A percentile compares a stretch with the other conserved stretches of the same genome.
These are phyloP conservation scores for Heliosperma pusillum DNA, from an alignment of 148 eudicot species.

Conservation along the genomic window DNA sequence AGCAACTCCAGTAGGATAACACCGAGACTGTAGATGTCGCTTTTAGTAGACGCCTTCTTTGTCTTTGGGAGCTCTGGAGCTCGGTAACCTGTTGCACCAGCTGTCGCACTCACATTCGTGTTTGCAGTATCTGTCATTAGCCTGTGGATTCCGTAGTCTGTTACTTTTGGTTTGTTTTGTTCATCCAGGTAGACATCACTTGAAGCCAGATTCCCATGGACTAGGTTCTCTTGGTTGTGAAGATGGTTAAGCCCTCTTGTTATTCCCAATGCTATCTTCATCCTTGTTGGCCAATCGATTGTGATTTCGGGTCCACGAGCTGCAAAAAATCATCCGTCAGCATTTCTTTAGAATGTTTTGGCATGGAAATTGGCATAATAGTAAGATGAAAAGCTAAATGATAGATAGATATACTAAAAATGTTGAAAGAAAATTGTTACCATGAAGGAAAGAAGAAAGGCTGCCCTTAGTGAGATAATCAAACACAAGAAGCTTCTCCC, in stretches of 20 bases:
- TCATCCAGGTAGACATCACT: slow-evolving; percentile 69
- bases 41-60: slow-evolving; percentile 60
- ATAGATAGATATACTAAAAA: too few relatives aligned
- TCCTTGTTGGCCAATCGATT: slow-evolving; percentile 78
- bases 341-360: too few relatives aligned
- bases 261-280: slow-evolving; percentile 73
- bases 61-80: slow-evolving; percentile 86
- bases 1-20: slow-evolving; percentile 73
- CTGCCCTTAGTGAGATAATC: slow-evolving; percentile 82
- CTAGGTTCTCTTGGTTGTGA: slow-evolving; percentile 53
- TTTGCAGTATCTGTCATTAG: slow-evolving; percentile 75
- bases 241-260: slow-evolving; percentile 67
- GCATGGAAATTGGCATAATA: too few relatives aligned
- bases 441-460: slow-evolving; percentile 83
- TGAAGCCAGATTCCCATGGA: slow-evolving; percentile 77
- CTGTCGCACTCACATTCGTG: slow-evolving; percentile 66
- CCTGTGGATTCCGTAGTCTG: slow-evolving; percentile 72
- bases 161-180: slow-evolving; percentile 50
- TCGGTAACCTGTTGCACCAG: slow-evolving; percentile 67
- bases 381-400: too few relatives aligned
- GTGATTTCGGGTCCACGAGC: slow-evolving; percentile 72
- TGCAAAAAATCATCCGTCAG: slow-evolving; percentile 30
- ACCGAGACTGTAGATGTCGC: slow-evolving; percentile 86
- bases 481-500: slow-evolving; percentile 50
- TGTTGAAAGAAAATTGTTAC: slow-evolving; percentile 30